Conservation (phyloP, 208 protist genomes). For the Vickermania spadyakhi region DNA sequence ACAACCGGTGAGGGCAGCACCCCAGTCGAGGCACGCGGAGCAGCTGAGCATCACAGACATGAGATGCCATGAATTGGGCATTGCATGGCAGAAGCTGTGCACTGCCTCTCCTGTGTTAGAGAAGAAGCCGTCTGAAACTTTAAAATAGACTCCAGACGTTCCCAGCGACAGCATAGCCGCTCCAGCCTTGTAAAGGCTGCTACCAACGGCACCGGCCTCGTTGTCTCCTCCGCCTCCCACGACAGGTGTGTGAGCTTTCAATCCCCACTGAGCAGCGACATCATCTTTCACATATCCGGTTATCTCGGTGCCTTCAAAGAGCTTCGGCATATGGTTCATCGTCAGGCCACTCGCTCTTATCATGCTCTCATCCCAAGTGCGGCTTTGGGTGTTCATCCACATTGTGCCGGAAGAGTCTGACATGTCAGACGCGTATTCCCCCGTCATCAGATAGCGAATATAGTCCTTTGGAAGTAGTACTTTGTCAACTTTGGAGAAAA, state of each 20-base stretch:
- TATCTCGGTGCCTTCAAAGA: constrained; percentile 56
- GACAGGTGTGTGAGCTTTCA: constrained; percentile 32
- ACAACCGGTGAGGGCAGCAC: constrained; percentile 51
- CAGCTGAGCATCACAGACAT: constrained; percentile 81
- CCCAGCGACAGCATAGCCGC: constrained; percentile 77
- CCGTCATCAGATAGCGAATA: constrained; percentile 55
- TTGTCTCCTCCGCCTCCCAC: constrained; percentile 72
- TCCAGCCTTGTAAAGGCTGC: constrained; percentile 47
- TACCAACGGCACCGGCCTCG: constrained; percentile 56
- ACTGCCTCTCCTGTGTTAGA: constrained; percentile 68
- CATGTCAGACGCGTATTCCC: constrained; percentile 58
- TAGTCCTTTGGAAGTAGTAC: constrained; percentile 78
- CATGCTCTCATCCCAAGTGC: constrained; percentile 58
- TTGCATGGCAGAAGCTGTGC: constrained; percentile 73
- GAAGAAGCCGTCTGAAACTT: constrained; percentile 65
- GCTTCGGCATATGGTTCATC: constrained; percentile 53
- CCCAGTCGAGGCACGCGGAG: constrained; percentile 70
- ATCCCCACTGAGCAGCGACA: constrained; percentile 41
- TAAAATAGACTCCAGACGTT: constrained; percentile 80
- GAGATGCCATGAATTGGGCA: constrained; percentile 61
- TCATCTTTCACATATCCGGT: constrained; percentile 29
- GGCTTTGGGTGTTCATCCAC: constrained; percentile 61
- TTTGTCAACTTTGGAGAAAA: constrained; percentile 41
- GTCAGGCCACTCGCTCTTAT: constrained; percentile 52
- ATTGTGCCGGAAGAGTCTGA: constrained; percentile 63